These are phyloP conservation scores for Diaporthe vaccinii DNA, from an alignment of 2,329 filamentous ascomycete species.

Conservation along the genomic window DNA sequence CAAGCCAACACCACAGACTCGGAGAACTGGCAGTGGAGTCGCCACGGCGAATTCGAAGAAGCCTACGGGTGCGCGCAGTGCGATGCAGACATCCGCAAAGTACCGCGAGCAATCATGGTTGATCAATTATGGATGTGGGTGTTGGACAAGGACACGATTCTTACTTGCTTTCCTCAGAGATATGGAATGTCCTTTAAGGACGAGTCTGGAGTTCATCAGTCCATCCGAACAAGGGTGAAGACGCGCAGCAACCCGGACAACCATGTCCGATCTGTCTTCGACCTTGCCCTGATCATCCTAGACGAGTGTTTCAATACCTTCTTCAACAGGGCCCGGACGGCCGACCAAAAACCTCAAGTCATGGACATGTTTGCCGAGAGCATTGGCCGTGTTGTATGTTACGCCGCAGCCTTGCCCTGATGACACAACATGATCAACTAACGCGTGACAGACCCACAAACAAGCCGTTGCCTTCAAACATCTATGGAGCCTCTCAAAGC, in stretches of 20 bases:
- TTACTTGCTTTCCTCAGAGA: constrained; percentile 51
- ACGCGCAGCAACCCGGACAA: constrained; percentile 42
- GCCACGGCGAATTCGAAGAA: constrained; percentile 40
- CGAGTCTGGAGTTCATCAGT: constrained; percentile 55
- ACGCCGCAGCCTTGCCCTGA: background rate
- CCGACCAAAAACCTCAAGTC: constrained; percentile 51
- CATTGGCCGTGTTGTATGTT: constrained; percentile 49
- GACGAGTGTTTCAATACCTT: constrained; percentile 57
- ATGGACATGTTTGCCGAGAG: constrained; percentile 57
- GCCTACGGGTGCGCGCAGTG: constrained; percentile 45
- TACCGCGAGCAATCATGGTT: constrained; percentile 48
- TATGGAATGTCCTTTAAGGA: constrained; percentile 59
- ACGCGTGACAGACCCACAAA: constrained; percentile 49
- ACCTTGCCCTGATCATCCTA: constrained; percentile 58
- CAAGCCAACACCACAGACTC: background rate
- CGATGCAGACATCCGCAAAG: constrained; percentile 46
- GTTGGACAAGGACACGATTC: constrained; percentile 48
- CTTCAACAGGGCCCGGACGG: constrained; percentile 54
- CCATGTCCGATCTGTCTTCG: constrained; percentile 54
- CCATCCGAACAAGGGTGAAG: constrained; percentile 52
- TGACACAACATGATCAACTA: background rate
- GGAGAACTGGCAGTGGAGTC: constrained; percentile 39
- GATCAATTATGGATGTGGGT: constrained; percentile 51
- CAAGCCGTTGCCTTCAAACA: constrained; percentile 54
- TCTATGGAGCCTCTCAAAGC: constrained; percentile 53